A percentile compares a stretch with the other conserved stretches of the same genome.
Evolutionary conservation across 2,329 filamentous ascomycete species (phyloP).

Genomic region (Dichotomopilus funicola): DNA sequence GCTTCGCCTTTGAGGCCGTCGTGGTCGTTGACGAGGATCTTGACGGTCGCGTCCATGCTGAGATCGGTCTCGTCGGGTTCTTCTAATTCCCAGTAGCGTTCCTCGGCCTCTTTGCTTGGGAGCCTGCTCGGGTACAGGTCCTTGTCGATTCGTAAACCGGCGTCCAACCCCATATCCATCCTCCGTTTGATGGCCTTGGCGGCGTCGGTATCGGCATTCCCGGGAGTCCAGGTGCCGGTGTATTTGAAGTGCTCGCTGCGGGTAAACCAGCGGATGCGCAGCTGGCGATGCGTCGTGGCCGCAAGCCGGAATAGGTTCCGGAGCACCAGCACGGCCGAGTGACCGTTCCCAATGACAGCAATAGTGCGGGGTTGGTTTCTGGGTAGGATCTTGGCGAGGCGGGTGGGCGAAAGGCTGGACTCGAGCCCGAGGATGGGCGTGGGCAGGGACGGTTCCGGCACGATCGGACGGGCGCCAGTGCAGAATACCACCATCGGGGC

Average conservation of each 20-base stretch:
- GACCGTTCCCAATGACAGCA: conserved; percentile 17
- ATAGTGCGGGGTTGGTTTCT: conserved; percentile 2
- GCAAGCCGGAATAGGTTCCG: conserved; percentile 14
- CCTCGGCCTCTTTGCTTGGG: too few species aligned
- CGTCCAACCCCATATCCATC: too few species aligned
- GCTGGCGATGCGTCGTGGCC: not conserved
- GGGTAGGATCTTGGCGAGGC: conserved; percentile 3
- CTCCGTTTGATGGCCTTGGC: too few species aligned
- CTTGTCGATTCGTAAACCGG: too few species aligned
- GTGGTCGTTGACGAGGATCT: conserved; percentile 7
- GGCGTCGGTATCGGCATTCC: conserved; percentile 2
- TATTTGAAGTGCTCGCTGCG: conserved; percentile 11
- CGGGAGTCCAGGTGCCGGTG: conserved; percentile 3
- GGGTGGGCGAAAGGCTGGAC: conserved; percentile 10
- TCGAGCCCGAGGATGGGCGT: conserved; percentile 3
- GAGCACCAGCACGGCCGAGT: conserved; percentile 19
- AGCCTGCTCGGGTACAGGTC: too few species aligned
- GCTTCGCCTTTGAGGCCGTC: conserved; percentile 16
- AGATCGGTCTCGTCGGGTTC: too few species aligned
- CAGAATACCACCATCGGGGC: conserved; percentile 17
- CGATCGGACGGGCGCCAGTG: conserved; percentile 12
- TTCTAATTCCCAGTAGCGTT: too few species aligned
- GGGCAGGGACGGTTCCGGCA: not conserved
- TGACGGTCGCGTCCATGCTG: too few species aligned
- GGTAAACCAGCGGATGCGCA: conserved; percentile 16